Evolutionary conservation across 2,329 filamentous ascomycete species (phyloP), one percentile per base, ranked within the genome.

Genomic region (Neocucurbitaria cava): DNA sequence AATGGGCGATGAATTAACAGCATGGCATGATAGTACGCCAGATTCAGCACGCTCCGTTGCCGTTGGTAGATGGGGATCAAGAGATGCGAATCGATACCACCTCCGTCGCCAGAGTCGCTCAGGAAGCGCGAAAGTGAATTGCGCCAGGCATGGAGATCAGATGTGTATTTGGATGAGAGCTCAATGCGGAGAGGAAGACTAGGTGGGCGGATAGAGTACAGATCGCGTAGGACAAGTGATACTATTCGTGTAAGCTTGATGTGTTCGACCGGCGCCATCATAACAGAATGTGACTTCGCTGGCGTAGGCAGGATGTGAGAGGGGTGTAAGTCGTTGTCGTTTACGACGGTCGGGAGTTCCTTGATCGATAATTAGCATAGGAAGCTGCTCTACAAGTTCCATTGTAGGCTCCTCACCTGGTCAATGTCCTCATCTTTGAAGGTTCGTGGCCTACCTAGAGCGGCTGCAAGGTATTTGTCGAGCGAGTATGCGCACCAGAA

Each of bases 401-500:
- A 5, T 17, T 9, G 17, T 9, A 47, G 4, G n/a, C 20, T 3
- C 31, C 54, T 74, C n/a, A 83, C 81, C 54, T 88, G 85, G 47
- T 88, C 85, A 43, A 87, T 85, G 46, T 88, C 85, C 30, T 87
- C 83, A 40, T 88, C 85, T 44, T 86, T 85, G 23, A 87, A 83
- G 13, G 86, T 78, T 7, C 84, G 72, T 1, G 86, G 86, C 5
- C 86, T 77, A 0, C 86, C 86, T 26, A 88, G 81, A 17, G 87
- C 83, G n/a, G 87, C 83, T 21, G 84, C 83, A 1, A 89, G 74
- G 51, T 88, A 88, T 46, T 84, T 86, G 64, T 89, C 86, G 1
- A 88, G 72, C 0, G 82, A 83, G 62, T 88, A 89, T 0, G 83
- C 81, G 3, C 81, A 82, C 86, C 86, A 88, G 47, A 89, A 88